phyloP scores from a whole-genome alignment of 1,284 basidiomycete species.

The Trametes sp. region DNA sequence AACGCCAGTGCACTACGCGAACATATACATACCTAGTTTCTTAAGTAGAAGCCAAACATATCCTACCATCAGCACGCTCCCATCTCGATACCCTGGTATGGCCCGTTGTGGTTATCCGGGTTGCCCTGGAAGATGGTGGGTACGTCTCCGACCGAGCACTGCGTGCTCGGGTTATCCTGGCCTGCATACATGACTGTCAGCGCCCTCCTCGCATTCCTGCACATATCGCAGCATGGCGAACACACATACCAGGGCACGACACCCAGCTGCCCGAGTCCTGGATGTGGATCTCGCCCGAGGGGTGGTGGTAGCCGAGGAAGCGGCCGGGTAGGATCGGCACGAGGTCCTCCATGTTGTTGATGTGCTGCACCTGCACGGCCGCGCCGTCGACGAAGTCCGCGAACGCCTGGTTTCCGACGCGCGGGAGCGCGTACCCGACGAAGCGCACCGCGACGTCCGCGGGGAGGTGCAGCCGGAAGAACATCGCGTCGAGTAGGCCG shows the following conservation, averaged over 20 bases:
- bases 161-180: constrained; percentile 58
- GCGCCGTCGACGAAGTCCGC: constrained; percentile 62
- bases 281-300: constrained; percentile 68
- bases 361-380: constrained; percentile 35
- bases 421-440: constrained; percentile 58
- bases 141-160: constrained; percentile 64
- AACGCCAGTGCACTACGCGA: too few species aligned
- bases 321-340: constrained; percentile 42
- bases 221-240: neutral
- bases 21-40: constrained; percentile 17
- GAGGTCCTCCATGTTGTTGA: constrained; percentile 41
- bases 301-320: constrained; percentile 60
- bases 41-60: too few species aligned
- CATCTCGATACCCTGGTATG: constrained; percentile 65
- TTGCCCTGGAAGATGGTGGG: constrained; percentile 52
- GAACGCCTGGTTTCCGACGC: constrained; percentile 65
- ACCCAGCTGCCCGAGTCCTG: constrained; percentile 54
- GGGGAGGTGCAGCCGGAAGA: constrained; percentile 53
- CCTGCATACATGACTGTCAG: constrained; percentile 41
- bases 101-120: constrained; percentile 56
- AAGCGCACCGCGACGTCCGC: constrained; percentile 46
- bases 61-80: constrained; percentile 39
- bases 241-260: constrained; percentile 50
- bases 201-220: neutral
- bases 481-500: constrained; percentile 53